phyloP scores from a whole-genome alignment of 108 stramenopile species.

The Cyclotella kingstonii region DNA sequence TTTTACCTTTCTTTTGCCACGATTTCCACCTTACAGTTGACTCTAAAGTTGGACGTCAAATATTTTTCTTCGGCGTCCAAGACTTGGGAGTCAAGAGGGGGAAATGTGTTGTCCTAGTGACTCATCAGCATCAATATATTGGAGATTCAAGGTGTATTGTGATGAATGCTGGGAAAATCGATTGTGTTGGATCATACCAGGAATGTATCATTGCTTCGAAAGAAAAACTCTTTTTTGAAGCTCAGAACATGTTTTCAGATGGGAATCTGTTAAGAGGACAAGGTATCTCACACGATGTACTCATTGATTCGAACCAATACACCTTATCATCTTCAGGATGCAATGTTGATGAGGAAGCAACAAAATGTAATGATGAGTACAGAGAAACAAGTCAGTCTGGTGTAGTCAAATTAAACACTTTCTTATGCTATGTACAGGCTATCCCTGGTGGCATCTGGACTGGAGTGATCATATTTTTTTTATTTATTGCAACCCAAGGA shows the following conservation, averaged over 20 bases:
- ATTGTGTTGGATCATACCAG: constrained; percentile 63
- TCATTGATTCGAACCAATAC: neutral
- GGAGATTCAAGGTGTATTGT: constrained; percentile 63
- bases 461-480: constrained; percentile 43
- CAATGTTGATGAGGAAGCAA: neutral
- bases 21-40: too few species aligned
- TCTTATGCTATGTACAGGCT: constrained; percentile 60
- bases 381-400: constrained; percentile 73
- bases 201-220: constrained; percentile 57
- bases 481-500: constrained; percentile 63
- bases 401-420: constrained; percentile 66
- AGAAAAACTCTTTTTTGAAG: constrained; percentile 30
- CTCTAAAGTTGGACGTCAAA: constrained; percentile 70
- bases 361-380: constrained; percentile 28
- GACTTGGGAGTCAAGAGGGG: constrained; percentile 51
- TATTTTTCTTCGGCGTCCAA: constrained; percentile 77
- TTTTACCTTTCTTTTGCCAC: too few species aligned
- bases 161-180: constrained; percentile 60
- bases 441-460: constrained; percentile 57
- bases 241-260: constrained; percentile 12
- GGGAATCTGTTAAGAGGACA: constrained; percentile 15
- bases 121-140: constrained; percentile 92
- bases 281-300: neutral
- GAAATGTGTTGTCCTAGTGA: constrained; percentile 82
- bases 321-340: too few species aligned